Evolutionary conservation across 441 rosid genomes (phyloP).

Genomic region (Iberis amara): DNA sequence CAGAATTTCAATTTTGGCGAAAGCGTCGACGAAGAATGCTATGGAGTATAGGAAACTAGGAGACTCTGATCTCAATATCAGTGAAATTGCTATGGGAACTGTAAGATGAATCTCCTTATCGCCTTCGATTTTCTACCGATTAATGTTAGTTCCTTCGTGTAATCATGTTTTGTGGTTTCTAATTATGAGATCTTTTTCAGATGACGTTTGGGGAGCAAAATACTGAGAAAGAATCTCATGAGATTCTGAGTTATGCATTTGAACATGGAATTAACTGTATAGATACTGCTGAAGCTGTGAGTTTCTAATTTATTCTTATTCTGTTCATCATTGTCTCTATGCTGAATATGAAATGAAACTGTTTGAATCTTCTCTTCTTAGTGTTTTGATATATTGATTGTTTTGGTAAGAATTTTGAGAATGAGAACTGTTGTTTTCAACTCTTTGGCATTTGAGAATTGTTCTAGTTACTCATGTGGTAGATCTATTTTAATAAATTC

Average conservation of each 20-base stretch:
- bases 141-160: neutral
- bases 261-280: constrained; percentile 63
- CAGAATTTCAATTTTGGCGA: constrained; percentile 35
- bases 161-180: neutral
- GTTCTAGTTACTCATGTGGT: no score
- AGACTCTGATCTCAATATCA: constrained; percentile 58
- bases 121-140: neutral
- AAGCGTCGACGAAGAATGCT: constrained; percentile 34
- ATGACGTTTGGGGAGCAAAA: constrained; percentile 92
- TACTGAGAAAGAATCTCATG: constrained; percentile 87
- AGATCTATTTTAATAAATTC: neutral
- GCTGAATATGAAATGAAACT: neutral
- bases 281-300: constrained; percentile 77
- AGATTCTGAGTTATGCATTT: constrained; percentile 60
- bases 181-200: constrained; percentile 34
- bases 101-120: constrained; percentile 32
- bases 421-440: no score
- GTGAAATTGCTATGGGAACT: constrained; percentile 75
- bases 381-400: no score
- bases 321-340: neutral
- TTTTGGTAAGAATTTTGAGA: no score
- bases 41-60: constrained; percentile 58
- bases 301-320: constrained; percentile 22
- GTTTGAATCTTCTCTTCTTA: no score
- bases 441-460: no score